Percentiles rank a stretch among this genome's conserved stretches.
Conservation (phyloP, 2,329 filamentous ascomycete genomes). For the Botryotinia convoluta region DNA sequence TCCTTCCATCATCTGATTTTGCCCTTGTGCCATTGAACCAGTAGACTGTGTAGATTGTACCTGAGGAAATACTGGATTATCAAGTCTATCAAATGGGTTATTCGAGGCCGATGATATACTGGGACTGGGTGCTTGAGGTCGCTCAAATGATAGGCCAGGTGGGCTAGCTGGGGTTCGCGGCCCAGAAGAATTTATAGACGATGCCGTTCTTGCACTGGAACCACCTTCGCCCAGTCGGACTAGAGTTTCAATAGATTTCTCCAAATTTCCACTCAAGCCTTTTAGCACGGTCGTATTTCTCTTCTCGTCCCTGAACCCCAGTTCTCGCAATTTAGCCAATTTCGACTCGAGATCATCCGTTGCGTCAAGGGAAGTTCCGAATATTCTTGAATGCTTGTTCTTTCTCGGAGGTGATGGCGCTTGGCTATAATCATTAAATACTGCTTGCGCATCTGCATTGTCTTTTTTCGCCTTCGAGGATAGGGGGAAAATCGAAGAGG, state of each 20-base stretch:
- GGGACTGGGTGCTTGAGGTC: conserved; percentile 26
- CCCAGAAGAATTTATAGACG: conserved; percentile 48
- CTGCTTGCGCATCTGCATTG: conserved; percentile 23
- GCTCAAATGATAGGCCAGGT: conserved; percentile 35
- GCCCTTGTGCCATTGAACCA: conserved; percentile 57
- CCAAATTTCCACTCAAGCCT: conserved; percentile 78
- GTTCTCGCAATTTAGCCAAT: conserved; percentile 73
- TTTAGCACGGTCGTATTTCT: conserved; percentile 80
- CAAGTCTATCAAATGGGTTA: conserved; percentile 65
- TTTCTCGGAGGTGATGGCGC: conserved; percentile 31
- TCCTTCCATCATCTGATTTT: conserved; percentile 33
- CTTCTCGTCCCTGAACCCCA: conserved; percentile 86
- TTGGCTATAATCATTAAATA: conserved; percentile 25
- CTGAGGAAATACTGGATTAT: conserved; percentile 46
- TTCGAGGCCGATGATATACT: conserved; percentile 43
- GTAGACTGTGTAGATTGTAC: conserved; percentile 66
- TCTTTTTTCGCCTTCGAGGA: conserved; percentile 49
- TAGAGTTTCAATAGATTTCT: conserved; percentile 81
- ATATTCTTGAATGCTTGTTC: conserved; percentile 62
- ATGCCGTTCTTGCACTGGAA: conserved; percentile 39
- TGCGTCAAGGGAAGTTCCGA: conserved; percentile 64
- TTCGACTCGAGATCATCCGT: conserved; percentile 69
- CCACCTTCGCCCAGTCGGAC: conserved; percentile 74
- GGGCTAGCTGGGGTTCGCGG: conserved; percentile 46
- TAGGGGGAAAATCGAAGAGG: conserved; percentile 49